Evolutionary conservation across 1,284 basidiomycete genomes (phyloP), one percentile per base, ranked within the genome.

Genomic region (Afroboletus lepidellus): DNA sequence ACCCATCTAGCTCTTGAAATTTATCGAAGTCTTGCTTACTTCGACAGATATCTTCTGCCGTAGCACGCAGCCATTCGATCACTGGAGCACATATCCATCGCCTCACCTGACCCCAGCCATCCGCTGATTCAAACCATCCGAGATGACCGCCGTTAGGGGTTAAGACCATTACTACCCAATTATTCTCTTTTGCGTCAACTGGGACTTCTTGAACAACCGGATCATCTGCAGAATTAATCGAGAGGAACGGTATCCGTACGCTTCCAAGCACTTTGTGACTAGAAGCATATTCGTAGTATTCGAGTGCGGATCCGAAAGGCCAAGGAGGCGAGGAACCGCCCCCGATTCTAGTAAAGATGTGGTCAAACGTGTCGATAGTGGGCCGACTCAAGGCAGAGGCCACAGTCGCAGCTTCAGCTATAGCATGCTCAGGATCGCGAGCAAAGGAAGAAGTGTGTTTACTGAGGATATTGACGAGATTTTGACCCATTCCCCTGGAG

Each of bases 211-310:
- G 79, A 52, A 85, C 87, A 23, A 98, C 84, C 2, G 97, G 97
- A 72, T 99, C 96, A 70, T 99, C 95, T 36, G 83, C 81, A 1
- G 96, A 83, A 65, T 94, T 96, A 60, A 99, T 79, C 9, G 88
- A 85, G 8, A 99, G 78, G 63, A 90, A 83, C 21, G 89, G 89
- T 41, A 91, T 79, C 33, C 74, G 76, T 54, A 92, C 76, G 50
- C 79, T 72, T 45, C 70, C 69, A 20, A 92, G 71, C 32, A 81
- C 71, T 33, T 79, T 67, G 67, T 83, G 74, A 53, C 75, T 77
- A 7, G 77, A 74, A 12, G 83, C 86, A 80, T 87, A 89, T 50
- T 71, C 67, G 70, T 99, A 99, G 72, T 99, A 99, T 39, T 83
- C 88, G 27, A 82, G 72, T 3, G 89, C 87, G 6, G 78, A 75